Evolutionary conservation across 2,329 filamentous ascomycete species (phyloP), one percentile per base, ranked within the genome.

Genomic region (Ceratocystis cubensis): DNA sequence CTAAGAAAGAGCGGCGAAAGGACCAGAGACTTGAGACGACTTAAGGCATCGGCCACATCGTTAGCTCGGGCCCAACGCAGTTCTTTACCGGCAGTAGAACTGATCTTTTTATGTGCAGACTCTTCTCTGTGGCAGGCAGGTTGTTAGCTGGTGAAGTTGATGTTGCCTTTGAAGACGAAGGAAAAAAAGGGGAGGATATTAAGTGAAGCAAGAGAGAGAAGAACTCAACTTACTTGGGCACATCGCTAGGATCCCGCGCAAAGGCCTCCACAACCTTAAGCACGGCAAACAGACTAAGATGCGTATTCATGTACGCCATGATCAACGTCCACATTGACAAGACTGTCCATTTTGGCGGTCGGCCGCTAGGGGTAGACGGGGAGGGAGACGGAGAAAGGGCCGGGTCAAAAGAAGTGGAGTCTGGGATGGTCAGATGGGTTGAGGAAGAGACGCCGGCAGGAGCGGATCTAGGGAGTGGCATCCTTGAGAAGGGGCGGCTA

Each of bases 91-190:
- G 85, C 77, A 69, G 83, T 78, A 6, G 76, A 75, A 65, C 81
- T 80, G 69, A 84, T 78, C 25, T 80, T 82, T 74, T 85, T 84
- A 71, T 82, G 82, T 44, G 80, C 82, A 33, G 82, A 84, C 70
- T 84, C 82, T 70, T 80, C 80, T 46, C 81, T 83, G 66, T 67
- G 46, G 17, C 8, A n/a, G 28, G 63, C 10, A 8, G 7, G 50
- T 1, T 48, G 33, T 53, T 56, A 56, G 45, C 17, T 33, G 5
- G 17, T 4, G 17, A n/a, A 22, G 46, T n/a, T 48, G 46, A 5
- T 10, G 37, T 41, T 41, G 37, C 4, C 37, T 41, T 4, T 13
- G 4, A 41, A 15, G 37, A 17, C 57, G 25, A 3, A 8, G 37
- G 53, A 30, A 17, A 50, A 17, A 56, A 15, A 1, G 46, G 46